A percentile compares a stretch with the other conserved stretches of the same genome.
Evolutionary conservation across 2,329 filamentous ascomycete genomes (phyloP).

Genomic region (Arthrobotrys conoides): DNA sequence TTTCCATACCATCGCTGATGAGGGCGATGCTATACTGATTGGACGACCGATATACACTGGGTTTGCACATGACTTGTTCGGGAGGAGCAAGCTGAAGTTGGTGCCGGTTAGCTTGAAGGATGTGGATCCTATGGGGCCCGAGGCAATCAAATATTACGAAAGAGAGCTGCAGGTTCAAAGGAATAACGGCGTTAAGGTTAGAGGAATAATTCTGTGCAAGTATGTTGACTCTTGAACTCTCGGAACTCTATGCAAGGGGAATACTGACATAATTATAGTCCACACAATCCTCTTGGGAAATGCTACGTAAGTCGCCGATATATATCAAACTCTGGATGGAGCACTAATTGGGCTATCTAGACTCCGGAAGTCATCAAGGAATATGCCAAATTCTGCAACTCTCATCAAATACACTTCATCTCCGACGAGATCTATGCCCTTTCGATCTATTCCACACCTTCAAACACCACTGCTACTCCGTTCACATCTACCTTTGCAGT

Average conservation of each 20-base stretch:
- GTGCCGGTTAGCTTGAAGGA: slow-evolving; percentile 69
- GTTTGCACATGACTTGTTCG: slow-evolving; percentile 55
- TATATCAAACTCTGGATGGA: background rate
- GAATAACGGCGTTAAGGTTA: slow-evolving; percentile 67
- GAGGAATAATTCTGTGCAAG: slow-evolving; percentile 70
- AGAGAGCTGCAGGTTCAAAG: slow-evolving; percentile 67
- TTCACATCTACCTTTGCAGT: slow-evolving; percentile 70
- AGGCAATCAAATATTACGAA: slow-evolving; percentile 70
- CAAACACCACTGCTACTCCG: slow-evolving; percentile 63
- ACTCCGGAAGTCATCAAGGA: slow-evolving; percentile 64
- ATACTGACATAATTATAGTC: slow-evolving; percentile 65
- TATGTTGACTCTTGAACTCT: slow-evolving; percentile 64
- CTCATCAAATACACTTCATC: slow-evolving; percentile 71
- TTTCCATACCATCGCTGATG: slow-evolving; percentile 59
- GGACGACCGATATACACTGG: slow-evolving; percentile 61
- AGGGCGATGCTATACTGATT: slow-evolving; percentile 61
- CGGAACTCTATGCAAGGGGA: background rate
- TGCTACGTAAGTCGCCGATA: slow-evolving; percentile 63
- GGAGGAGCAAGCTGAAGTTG: slow-evolving; percentile 63
- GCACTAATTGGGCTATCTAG: slow-evolving; percentile 35
- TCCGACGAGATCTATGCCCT: slow-evolving; percentile 75
- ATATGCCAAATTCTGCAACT: slow-evolving; percentile 70
- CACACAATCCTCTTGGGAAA: slow-evolving; percentile 66
- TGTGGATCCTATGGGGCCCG: slow-evolving; percentile 68
- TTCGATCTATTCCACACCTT: slow-evolving; percentile 70